Evolutionary conservation across 257 asterid genomes (phyloP).

Genomic region (Gardenia jasminoides): DNA sequence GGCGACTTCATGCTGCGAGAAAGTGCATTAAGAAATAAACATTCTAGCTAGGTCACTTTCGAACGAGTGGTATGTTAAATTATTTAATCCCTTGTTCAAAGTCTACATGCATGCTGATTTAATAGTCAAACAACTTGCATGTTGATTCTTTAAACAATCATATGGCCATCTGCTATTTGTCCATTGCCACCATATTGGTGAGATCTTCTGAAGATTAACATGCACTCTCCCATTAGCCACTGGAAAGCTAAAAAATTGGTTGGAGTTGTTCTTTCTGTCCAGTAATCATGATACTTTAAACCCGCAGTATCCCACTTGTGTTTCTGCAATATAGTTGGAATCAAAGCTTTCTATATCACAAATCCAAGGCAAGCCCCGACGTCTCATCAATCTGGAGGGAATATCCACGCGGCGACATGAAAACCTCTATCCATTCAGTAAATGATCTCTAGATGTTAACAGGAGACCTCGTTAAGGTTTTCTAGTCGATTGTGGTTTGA

Average conservation of each 20-base stretch:
- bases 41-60: too few relatives aligned
- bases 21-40: too few relatives aligned
- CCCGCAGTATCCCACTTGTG: conserved; percentile 5
- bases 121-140: conserved; percentile 6
- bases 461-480: conserved; percentile 25
- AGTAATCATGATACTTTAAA: conserved; percentile 22
- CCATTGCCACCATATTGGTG: neutral
- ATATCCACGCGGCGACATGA: conserved; percentile 43
- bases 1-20: too few relatives aligned
- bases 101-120: neutral
- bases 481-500: conserved; percentile 39
- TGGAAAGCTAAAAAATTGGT: conserved; percentile 20
- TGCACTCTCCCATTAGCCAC: conserved; percentile 28
- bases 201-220: neutral
- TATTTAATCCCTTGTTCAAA: neutral
- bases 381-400: conserved; percentile 25
- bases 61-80: neutral
- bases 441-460: conserved; percentile 37
- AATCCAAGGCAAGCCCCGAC: conserved; percentile 18
- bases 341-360: conserved; percentile 13
- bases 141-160: neutral
- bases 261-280: conserved; percentile 23
- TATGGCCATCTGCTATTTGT: conserved; percentile 4
- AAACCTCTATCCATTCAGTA: conserved; percentile 29
- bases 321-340: conserved; percentile 21